Base-by-base conservation (phyloP, 2,329 filamentous ascomycete genomes). In the Colletotrichum sidae region DNA sequence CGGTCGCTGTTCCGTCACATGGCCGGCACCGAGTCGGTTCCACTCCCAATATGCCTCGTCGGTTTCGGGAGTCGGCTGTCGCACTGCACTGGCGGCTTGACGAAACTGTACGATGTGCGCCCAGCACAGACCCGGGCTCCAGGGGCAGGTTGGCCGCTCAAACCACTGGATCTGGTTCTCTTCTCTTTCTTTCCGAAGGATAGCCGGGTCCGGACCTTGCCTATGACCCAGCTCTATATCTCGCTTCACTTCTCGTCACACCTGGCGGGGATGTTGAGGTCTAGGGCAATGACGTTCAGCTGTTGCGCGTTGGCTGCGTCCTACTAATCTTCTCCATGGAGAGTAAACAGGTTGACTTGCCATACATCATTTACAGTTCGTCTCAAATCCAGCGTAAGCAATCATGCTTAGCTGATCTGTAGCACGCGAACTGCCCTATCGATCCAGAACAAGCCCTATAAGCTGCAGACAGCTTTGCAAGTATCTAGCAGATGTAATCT, bases 1-100 rank as follows among this genome's bases (percentile, higher is more conserved):
- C 63, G 33, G 63, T 46, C 63, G 42, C n/a, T 46, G 37, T 66
- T 66, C 58, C 58, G 52, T 53, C 62, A 57, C 62, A 52, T 62
- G n/a, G 38, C 37, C 51, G 25, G 62, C 58, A 56, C 45, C 51
- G 52, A 38, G 25, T 65, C 41, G 58, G 52, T 49, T 25, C 52
- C 62, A 56, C 58, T 39, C 34, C 37, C 6, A 33, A 8, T 34
- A 60, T 38, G 61, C 13, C 35, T 54, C 13, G 38, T 9, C 9
- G 38, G 25, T 2, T 17, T 17, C 42, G 47, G 41, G 33, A 56
- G 47, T n/a, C 51, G n/a, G 38, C 58, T 57, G 41, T 50, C 53
- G 52, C 58, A 65, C 41, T 41, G 49, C 47, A 66, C 62, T 56
- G 52, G 56, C 63, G 62, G 45, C 52, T 60, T 54, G 58, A 60